Base-by-base conservation (phyloP, 208 protist genomes). In the Acanthamoeba quina region DNA sequence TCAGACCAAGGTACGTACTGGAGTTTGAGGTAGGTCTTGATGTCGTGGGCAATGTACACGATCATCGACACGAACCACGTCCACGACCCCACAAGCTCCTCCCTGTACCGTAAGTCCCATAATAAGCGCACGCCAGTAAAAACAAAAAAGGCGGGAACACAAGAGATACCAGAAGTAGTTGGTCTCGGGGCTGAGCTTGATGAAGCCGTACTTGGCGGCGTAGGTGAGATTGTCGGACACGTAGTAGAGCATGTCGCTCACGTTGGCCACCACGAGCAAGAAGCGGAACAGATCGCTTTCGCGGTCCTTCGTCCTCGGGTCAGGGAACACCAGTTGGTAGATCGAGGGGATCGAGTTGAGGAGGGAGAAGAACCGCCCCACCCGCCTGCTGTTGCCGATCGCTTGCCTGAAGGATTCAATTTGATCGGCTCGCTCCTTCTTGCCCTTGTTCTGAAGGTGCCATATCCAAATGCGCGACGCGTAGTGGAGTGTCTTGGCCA, bases 21-120 rank as follows among this genome's bases (percentile, higher is more conserved):
- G 3, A 86, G 31, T 24, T 86, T 54, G 15, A 86, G 52, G 19
- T 62, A 86, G 47, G 17, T 86, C 78, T 86, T 86, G 49, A 86
- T 41, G 29, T 86, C 78, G 47, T 86, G 21, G 78, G 78, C 78
- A 24, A 86, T 86, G 78, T 86, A 86, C 9, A 86, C 49, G 49
- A 86, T 62, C 78, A 86, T 86, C n/a, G 78, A 86, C 17, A 86
- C 78, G 29, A 86, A 86, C 78, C 78, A 86, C n/a, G 78, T 86
- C 78, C 78, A 86, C 10, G 78, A 86, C 3, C 78, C 78, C 6
- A 86, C 78, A 31, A 86, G 49, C 78, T 86, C 78, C 34, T 86
- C 78, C 78, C 78, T 86, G 41, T 34, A 82, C 72, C n/a, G 15
- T 19, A 49, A 5, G 31, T 9, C 7, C 41, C 5, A 78, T 78